A percentile compares a stretch with the other conserved stretches of the same genome.
These are phyloP conservation scores for Calocera viscosa DNA, from an alignment of 768 basidiomycete genomes.

Conservation along the genomic window DNA sequence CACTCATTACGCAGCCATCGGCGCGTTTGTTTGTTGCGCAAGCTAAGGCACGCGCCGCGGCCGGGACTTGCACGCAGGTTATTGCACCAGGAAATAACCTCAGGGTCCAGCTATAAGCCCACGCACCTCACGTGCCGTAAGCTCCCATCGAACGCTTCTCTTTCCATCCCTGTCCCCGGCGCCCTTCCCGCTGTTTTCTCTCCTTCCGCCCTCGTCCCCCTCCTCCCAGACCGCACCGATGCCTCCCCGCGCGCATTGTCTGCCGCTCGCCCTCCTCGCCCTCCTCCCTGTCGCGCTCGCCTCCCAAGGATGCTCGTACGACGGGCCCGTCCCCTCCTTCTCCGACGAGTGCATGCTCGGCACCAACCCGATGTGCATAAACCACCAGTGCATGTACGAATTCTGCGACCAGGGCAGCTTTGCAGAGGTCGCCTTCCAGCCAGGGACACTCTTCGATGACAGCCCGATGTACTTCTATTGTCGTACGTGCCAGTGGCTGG, in stretches of 20 bases:
- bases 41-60: no score
- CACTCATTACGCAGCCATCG: no score
- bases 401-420: conserved; percentile 5
- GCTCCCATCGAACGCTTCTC: no score
- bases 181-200: no score
- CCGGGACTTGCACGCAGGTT: no score
- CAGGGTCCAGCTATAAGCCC: no score
- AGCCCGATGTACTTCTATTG: conserved; percentile 5
- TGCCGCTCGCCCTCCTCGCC: neutral
- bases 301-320: neutral
- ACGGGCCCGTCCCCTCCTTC: conserved; percentile 5
- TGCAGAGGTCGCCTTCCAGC: neutral
- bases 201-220: neutral
- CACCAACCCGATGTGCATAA: conserved; percentile 5
- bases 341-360: conserved; percentile 8
- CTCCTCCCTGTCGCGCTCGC: neutral
- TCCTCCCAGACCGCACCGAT: neutral
- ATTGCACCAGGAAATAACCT: no score
- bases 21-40: no score
- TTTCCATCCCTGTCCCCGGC: no score
- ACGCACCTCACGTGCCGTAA: no score
- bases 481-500: neutral
- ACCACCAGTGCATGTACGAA: conserved; percentile 7
- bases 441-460: neutral
- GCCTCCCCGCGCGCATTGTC: neutral